Conservation (phyloP, 208 protist genomes). For the Trypanosoma vivax region DNA sequence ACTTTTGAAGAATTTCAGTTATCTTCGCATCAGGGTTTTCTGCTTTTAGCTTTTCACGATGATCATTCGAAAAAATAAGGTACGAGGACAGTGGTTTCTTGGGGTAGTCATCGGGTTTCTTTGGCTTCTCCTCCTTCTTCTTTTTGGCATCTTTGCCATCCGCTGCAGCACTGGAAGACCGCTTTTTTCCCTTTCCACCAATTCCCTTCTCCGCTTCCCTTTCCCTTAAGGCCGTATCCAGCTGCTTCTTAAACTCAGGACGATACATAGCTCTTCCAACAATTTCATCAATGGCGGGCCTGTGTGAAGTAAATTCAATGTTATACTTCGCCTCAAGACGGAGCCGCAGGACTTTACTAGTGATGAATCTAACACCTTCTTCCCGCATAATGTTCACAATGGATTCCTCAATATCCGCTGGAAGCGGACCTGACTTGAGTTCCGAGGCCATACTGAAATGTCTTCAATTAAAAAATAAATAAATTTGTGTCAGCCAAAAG, state of each 20-base stretch:
- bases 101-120: conserved; percentile 81
- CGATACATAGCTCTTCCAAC: conserved; percentile 41
- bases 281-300: conserved; percentile 26
- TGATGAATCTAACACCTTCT: conserved; percentile 54
- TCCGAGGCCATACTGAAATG: conserved; percentile 17
- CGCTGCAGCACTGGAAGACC: conserved; percentile 17
- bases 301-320: conserved; percentile 56
- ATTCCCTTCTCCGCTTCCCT: conserved; percentile 20
- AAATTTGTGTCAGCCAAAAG: neutral
- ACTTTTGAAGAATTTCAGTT: conserved; percentile 56
- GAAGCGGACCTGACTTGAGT: conserved; percentile 44
- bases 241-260: conserved; percentile 59
- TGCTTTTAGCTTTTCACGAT: conserved; percentile 62
- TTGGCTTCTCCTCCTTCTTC: conserved; percentile 40
- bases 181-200: conserved; percentile 42
- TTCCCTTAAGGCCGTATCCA: conserved; percentile 52
- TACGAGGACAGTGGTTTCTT: conserved; percentile 71
- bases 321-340: conserved; percentile 68
- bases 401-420: conserved; percentile 49
- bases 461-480: neutral
- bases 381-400: conserved; percentile 63
- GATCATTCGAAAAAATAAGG: conserved; percentile 71
- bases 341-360: conserved; percentile 42
- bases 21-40: conserved; percentile 60
- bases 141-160: conserved; percentile 29